Base-by-base conservation (phyloP, 75 land plant species). In the Cryptomeria japonica region DNA sequence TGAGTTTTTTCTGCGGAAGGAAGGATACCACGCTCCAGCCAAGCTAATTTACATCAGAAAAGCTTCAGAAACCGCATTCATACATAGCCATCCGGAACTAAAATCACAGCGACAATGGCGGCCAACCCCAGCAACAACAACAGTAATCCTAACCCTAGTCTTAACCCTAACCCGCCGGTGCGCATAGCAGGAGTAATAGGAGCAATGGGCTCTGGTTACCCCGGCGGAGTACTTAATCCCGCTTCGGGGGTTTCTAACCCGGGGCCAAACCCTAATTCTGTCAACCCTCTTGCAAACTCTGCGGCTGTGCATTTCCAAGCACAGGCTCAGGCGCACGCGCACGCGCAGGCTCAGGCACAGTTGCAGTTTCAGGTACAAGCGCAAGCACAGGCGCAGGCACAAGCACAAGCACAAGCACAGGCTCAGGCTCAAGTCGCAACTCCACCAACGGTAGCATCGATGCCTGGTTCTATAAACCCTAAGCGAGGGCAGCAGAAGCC, bases 401-500 rank as follows among this genome's bases (percentile, higher is more conserved):
- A 89, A 70, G 88, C 77, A 36, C 83, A 80, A 6, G 76, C 89
- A 10, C 91, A 92, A 46, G 90, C 88, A 25, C 68, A 86, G 32
- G 9, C 75, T 22, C 90, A 88, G 83, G 49, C 13, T 36, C 89
- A 89, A 68, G 31, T 89, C 25, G 91, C 90, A 64, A 32, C 90
- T 1, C 86, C 92, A 31, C 86, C 95, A 19, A 90, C 90, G 7
- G 46, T 88, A 13, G 15, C 73, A 28, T 80, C 88, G 9, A 73
- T 88, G 12, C 86, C 85, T 83, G 89, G 87, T 15, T 86, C 46
- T 80, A 80, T 78, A 18, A 87, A 56, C 61, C 88, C 87, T 0
- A 93, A 93, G 84, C 61, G 96, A 46, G 86, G 88, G 25, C 91
- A 47, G 22, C 94, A 91, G 87, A 91, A 92, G 31, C 93, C 94